Percentiles rank a stretch among this genome's conserved stretches.
phyloP scores from a whole-genome alignment of 257 asterid genomes.

The Fraxinus cuspidata region DNA sequence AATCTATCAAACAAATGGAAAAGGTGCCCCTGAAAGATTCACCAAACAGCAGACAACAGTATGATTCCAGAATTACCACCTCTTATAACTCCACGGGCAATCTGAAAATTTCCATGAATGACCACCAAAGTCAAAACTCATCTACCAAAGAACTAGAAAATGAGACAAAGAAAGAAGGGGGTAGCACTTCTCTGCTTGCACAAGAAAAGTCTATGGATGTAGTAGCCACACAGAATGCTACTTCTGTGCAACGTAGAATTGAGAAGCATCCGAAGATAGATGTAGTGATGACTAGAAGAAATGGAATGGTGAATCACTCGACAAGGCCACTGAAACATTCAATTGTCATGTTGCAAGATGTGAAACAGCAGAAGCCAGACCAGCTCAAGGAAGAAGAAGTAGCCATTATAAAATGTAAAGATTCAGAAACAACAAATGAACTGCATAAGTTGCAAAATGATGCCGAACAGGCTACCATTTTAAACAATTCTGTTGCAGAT shows the following conservation, averaged over 20 bases:
- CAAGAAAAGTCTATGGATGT: constrained; percentile 36
- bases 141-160: constrained; percentile 26
- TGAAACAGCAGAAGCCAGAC: constrained; percentile 43
- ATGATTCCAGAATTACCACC: constrained; percentile 1
- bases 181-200: not conserved
- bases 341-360: constrained; percentile 40
- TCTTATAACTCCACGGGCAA: constrained; percentile 3
- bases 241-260: constrained; percentile 32
- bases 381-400: constrained; percentile 26
- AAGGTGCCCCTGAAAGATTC: constrained; percentile 34
- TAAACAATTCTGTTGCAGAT: constrained; percentile 32
- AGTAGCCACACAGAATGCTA: constrained; percentile 34
- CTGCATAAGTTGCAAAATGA: constrained; percentile 15
- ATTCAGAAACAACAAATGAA: constrained; percentile 27
- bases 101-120: constrained; percentile 11
- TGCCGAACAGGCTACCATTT: constrained; percentile 20
- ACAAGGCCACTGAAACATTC: constrained; percentile 35
- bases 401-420: constrained; percentile 14
- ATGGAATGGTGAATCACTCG: constrained; percentile 26
- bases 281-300: constrained; percentile 36
- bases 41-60: constrained; percentile 25
- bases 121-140: constrained; percentile 25
- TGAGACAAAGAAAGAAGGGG: constrained; percentile 21
- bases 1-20: constrained; percentile 29
- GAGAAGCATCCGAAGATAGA: constrained; percentile 50